A percentile compares a stretch with the other conserved stretches of the same genome.
Evolutionary conservation across 495 filamentous ascomycete genomes (phyloP).

Genomic region (Usnea hakonensis): DNA sequence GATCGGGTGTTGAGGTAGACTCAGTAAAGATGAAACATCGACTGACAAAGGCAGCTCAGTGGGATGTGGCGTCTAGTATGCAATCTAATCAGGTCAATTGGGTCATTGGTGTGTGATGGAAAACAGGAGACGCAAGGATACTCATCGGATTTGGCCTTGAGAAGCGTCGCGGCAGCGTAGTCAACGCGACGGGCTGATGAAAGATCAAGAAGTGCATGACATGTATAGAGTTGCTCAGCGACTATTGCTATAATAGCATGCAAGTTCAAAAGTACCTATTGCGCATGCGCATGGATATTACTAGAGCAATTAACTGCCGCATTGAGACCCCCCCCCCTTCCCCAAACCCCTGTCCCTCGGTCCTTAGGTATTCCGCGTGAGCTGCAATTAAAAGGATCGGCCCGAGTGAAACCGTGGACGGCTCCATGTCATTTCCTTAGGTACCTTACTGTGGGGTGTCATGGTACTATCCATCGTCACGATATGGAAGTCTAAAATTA

Average conservation of each 20-base stretch:
- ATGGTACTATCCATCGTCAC: background rate
- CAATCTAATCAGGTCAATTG: background rate
- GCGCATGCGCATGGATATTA: too few relatives aligned
- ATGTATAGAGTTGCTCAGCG: background rate
- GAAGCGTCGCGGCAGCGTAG: background rate
- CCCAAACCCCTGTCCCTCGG: too few relatives aligned
- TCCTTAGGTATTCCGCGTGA: too few relatives aligned
- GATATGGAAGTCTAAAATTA: background rate
- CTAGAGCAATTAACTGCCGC: too few relatives aligned
- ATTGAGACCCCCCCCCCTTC: too few relatives aligned
- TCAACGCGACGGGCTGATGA: background rate
- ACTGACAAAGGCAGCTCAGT: too few relatives aligned
- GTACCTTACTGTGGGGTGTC: background rate
- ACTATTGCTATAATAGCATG: background rate
- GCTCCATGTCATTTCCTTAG: background rate
- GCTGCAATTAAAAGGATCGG: slow-evolving; percentile 6
- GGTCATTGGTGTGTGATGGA: background rate
- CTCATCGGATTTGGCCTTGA: background rate
- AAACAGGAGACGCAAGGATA: background rate
- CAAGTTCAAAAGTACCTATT: background rate
- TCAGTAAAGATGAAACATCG: too few relatives aligned
- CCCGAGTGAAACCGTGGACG: slow-evolving; percentile 7
- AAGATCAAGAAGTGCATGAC: background rate
- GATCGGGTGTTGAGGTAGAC: too few relatives aligned
- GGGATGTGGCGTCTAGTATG: too few relatives aligned